Evolutionary conservation across 352 stramenopile genomes (phyloP), one percentile per base, ranked within the genome.

Genomic region (Globisporangium barbulae): DNA sequence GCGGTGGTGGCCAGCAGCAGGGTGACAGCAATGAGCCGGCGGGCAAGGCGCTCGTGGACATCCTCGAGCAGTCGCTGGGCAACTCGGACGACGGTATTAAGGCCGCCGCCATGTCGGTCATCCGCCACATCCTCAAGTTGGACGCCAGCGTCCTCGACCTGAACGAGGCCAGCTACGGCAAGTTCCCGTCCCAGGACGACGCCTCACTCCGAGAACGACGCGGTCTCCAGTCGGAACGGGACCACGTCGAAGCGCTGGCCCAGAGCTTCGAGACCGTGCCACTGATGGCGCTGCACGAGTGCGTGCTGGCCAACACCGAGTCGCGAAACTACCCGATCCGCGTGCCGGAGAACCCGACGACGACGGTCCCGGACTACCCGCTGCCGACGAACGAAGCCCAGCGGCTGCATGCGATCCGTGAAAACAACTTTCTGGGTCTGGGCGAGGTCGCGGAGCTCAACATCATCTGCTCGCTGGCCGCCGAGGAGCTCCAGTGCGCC

Each of bases 221-320:
- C 13, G 3, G 35, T 39, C 35, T 39, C 10, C 35, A 44, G 12
- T 44, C 37, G 13, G 37, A 44, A 9, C 37, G 8, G 1, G 37
- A 44, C 37, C 37, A 44, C 37, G 12, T 44, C 12, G 37, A 44
- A 19, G 37, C 37, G 5, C 37, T 44, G 37, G 13, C 37, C 13
- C 37, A 44, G 37, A 19, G 37, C 37, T 44, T 44, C 19, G 37
- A 44, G 37, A 19, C 37, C 37, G 0, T 1, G 13, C 8, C 37
- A 44, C 37, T 8, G 37, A 15, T 39, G 35, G 2, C 65, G 37
- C 47, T 70, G 9, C 53, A 44, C 22, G 53, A 79, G 6, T 83
- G 74, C 21, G 57, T 75, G 17, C 49, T 55, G 2, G 49, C 49
- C 6, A 55, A 55, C 49, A 25, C 28, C 15, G 28, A 55, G 5